These are phyloP conservation scores for Xeromyces bisporus DNA, from an alignment of 495 filamentous ascomycete genomes.

Conservation along the genomic window DNA sequence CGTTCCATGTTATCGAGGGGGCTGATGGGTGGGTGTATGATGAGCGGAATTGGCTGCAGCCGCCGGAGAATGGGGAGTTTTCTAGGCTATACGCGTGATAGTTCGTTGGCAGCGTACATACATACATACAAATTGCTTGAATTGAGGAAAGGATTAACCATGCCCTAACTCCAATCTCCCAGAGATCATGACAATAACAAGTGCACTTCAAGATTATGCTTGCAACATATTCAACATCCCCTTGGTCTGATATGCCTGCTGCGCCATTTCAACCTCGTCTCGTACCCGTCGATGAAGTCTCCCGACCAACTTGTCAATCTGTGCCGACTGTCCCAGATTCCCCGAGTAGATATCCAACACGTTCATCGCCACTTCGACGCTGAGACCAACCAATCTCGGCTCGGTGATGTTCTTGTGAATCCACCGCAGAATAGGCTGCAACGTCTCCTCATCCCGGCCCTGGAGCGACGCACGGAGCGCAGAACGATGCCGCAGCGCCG, in stretches of 20 bases:
- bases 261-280: slow-evolving; percentile 61
- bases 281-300: slow-evolving; percentile 50
- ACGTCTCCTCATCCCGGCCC: slow-evolving; percentile 63
- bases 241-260: slow-evolving; percentile 56
- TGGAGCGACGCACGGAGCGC: slow-evolving; percentile 68
- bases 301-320: slow-evolving; percentile 51
- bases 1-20: slow-evolving; percentile 92
- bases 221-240: slow-evolving; percentile 74
- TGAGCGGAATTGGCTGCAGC: slow-evolving; percentile 82
- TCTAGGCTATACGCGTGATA: slow-evolving; percentile 37
- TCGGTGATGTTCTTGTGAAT: slow-evolving; percentile 59
- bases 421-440: slow-evolving; percentile 76
- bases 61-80: slow-evolving; percentile 53
- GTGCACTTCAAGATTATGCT: slow-evolving; percentile 10
- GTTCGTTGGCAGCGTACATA: neutral
- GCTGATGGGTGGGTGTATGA: slow-evolving; percentile 59
- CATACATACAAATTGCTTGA: no score
- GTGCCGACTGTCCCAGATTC: slow-evolving; percentile 53
- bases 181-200: no score
- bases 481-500: slow-evolving; percentile 71
- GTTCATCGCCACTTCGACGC: slow-evolving; percentile 62
- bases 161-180: slow-evolving; percentile 10
- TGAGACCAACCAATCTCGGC: slow-evolving; percentile 57
- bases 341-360: slow-evolving; percentile 76
- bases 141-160: neutral